Base-by-base conservation (phyloP, 306 rosid species). In the Bauhinia variegata region DNA sequence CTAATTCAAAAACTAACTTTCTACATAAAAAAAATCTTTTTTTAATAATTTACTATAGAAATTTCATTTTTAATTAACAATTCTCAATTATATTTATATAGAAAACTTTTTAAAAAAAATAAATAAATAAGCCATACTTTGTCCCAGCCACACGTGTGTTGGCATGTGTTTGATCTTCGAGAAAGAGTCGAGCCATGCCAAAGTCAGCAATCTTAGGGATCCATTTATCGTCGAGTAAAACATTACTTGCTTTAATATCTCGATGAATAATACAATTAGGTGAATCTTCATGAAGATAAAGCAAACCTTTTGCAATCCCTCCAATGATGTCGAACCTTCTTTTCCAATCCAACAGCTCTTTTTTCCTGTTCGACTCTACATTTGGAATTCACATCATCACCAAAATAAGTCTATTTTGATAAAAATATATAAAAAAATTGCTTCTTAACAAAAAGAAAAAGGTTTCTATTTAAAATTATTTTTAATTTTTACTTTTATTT, bases 171-270 rank as follows among this genome's bases (percentile, higher is more conserved):
- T 93, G 89, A 73, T 93, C 97, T 77, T 90, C 99, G 0, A 97
- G 99, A 75, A 90, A 93, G 79, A 93, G 97, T 19, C 97, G 99
- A 0, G 99, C 99, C 99, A 93, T 88, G 23, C 99, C 99, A 34
- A 93, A 93, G 76, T 93, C 99, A 14, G 99, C 99, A 74, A 93
- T 93, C 80, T 93, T 93, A 19, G 99, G 92, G 37, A 78, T 37
- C 99, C 99, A 93, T 51, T 90, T 93, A 10, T 88, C 96, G 48
- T 85, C 99, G 3, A 93, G 92, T 70, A 93, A 82, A 54, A 92
- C 67, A 10, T 93, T 93, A 71, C 99, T 90, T 0, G 96, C 99
- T 72, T 93, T 93, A 36, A 93, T 93, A 80, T 93, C 99, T 0
- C 97, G 78, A 75, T 93, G 99, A 67, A 93, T 88, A 31, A 93